Percentiles rank a stretch among this genome's conserved stretches.
Conservation (phyloP, 495 filamentous ascomycete species). For the Talaromyces adpressus region DNA sequence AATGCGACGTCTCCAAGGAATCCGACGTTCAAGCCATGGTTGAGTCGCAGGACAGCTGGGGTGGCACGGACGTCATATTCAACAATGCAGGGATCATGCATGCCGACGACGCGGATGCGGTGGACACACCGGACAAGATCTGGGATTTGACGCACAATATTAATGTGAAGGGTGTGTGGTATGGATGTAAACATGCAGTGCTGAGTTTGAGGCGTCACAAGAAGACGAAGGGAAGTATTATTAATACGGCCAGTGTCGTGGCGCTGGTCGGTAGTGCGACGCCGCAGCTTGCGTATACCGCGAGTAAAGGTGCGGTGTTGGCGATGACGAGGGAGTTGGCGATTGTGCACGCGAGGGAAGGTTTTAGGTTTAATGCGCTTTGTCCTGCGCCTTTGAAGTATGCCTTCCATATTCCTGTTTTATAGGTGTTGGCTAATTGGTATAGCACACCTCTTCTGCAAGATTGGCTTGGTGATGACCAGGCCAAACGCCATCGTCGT, state of each 20-base stretch:
- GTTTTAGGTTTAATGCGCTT: constrained; percentile 79
- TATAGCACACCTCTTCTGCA: constrained; percentile 70
- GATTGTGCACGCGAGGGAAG: constrained; percentile 80
- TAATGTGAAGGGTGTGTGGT: constrained; percentile 99
- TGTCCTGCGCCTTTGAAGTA: constrained; percentile 90
- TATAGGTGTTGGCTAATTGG: neutral
- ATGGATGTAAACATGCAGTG: constrained; percentile 88
- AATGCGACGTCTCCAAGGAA: constrained; percentile 67
- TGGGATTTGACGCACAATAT: constrained; percentile 93
- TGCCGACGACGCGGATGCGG: constrained; percentile 74
- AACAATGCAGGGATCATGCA: constrained; percentile 99
- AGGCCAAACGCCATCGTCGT: constrained; percentile 72
- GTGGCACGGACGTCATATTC: constrained; percentile 92
- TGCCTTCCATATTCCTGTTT: constrained; percentile 7
- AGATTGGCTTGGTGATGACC: constrained; percentile 90
- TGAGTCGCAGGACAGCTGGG: constrained; percentile 71
- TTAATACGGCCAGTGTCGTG: constrained; percentile 94
- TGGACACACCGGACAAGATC: constrained; percentile 79
- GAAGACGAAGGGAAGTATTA: constrained; percentile 74
- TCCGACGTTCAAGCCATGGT: constrained; percentile 62
- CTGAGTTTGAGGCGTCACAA: constrained; percentile 69
- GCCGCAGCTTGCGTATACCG: constrained; percentile 91
- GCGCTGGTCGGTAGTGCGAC: constrained; percentile 91
- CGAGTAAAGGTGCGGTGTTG: constrained; percentile 88
- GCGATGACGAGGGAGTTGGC: constrained; percentile 77